Conservation (phyloP, 1,284 basidiomycete genomes). For the Cutaneotrichosporon sp. region DNA sequence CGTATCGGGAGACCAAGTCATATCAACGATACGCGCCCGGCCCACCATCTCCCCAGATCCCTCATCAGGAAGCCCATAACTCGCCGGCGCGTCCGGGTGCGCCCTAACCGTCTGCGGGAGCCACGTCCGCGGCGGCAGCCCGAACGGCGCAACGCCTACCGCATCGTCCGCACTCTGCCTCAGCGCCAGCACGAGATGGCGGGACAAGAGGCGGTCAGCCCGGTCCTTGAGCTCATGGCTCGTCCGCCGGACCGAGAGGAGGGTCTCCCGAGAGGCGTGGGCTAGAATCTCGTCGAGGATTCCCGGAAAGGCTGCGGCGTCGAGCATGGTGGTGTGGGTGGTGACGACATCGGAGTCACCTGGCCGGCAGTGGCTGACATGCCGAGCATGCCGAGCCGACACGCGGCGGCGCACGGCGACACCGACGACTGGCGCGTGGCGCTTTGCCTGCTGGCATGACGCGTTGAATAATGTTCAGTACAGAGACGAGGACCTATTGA, state of each 20-base stretch:
- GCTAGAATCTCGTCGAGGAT: neutral
- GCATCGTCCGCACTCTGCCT: neutral
- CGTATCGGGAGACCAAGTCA: neutral
- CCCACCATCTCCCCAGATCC: neutral
- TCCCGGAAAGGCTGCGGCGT: neutral
- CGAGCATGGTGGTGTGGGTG: neutral
- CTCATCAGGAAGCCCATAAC: neutral
- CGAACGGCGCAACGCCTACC: neutral
- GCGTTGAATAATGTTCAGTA: no score
- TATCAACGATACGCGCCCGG: neutral
- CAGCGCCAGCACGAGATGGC: neutral
- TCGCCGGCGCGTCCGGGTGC: neutral
- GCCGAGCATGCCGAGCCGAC: no score
- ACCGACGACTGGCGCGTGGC: no score
- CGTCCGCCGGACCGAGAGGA: neutral
- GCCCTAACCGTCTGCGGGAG: neutral
- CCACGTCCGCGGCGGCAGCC: neutral
- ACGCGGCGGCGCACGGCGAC: no score
- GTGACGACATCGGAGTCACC: neutral
- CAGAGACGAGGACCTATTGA: no score
- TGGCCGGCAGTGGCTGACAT: no score
- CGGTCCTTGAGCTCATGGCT: neutral
- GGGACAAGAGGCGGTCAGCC: neutral
- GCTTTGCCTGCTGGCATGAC: no score
- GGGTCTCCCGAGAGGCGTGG: neutral